Evolutionary conservation across 441 rosid species (phyloP).

Genomic region (Theobroma grandiflorum): DNA sequence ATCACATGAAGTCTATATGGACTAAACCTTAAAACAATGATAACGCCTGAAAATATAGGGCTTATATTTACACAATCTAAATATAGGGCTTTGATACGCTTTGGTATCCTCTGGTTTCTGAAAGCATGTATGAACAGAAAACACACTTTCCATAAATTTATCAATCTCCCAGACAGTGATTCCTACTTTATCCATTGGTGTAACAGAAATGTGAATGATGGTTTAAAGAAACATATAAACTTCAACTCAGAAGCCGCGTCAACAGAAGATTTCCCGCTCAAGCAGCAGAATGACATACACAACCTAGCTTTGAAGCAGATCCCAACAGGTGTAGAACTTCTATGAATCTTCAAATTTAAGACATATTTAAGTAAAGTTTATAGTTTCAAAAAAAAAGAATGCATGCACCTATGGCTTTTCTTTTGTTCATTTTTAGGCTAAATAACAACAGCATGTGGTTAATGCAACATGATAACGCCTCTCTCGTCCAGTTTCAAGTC

Average conservation of each 20-base stretch:
- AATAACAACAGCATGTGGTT: not conserved
- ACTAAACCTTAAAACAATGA: not conserved
- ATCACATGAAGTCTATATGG: not conserved
- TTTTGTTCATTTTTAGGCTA: not conserved
- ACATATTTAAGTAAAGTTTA: not conserved
- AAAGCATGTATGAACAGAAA: not conserved
- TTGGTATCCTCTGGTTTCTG: not conserved
- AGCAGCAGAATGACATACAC: not conserved
- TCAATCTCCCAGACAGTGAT: not conserved
- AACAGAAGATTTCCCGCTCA: not conserved
- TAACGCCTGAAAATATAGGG: not conserved
- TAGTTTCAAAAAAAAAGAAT: not conserved
- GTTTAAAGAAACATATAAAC: slow-evolving; percentile 2
- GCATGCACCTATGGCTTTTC: slow-evolving; percentile 11
- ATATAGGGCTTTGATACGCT: not conserved
- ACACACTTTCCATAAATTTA: not conserved
- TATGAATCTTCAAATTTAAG: not conserved
- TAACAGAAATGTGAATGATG: slow-evolving; percentile 7
- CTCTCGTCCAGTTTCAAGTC: not conserved
- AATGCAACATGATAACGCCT: not conserved
- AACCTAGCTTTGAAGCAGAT: not conserved
- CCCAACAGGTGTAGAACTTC: not conserved
- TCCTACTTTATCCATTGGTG: not conserved
- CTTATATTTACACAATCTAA: no score
- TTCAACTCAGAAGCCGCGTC: not conserved